Evolutionary conservation across 495 filamentous ascomycete species (phyloP), one percentile per base, ranked within the genome.

Genomic region (Penicillium paxilli): DNA sequence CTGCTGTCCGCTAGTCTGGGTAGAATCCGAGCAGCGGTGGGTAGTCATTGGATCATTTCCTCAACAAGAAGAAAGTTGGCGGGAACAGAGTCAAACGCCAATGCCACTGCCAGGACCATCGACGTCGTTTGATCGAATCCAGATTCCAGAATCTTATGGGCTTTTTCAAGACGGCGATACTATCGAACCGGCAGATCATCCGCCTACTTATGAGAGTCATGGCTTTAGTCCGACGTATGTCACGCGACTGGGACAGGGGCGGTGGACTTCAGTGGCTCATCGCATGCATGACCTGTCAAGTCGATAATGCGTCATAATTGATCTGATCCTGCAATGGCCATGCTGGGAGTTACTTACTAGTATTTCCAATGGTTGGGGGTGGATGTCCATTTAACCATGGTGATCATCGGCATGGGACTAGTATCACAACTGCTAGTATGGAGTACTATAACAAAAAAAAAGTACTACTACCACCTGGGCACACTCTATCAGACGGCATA

Each of bases 181-280:
- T 9, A 24, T 11, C 23, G 40, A 42, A 9, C 9, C 19, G 5
- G 44, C 33, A 3, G 40, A 35, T 21, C 17, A 24, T 33, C 58
- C 58, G n/a, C 58, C 58, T 20, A 37, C 53, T 35, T 60, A 60
- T 47, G 58, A 60, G 14, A 60, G 58, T 30, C 58, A 60, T 37
- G 35, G 44, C 22, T 60, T 60, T 22, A 49, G 53, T 28, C 49
- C 49, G 6, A 42, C 49, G 1, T 46, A 52, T 35, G 44, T 49
- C 21, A 46, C 30, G 44, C 58, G 53, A 28, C 41, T 30, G 16
- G 44, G 38, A 22, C 20, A 45, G 44, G 49, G 58, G 23, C 40
- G 50, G 26, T 52, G 38, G 46, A 42, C 24, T 8, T 28, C 53
- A 12, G 49, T 54, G 35, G 52, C 49, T 3, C 44, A 47, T 24